Conservation (phyloP, 352 stramenopile genomes). For the Phytophthora multivora region DNA sequence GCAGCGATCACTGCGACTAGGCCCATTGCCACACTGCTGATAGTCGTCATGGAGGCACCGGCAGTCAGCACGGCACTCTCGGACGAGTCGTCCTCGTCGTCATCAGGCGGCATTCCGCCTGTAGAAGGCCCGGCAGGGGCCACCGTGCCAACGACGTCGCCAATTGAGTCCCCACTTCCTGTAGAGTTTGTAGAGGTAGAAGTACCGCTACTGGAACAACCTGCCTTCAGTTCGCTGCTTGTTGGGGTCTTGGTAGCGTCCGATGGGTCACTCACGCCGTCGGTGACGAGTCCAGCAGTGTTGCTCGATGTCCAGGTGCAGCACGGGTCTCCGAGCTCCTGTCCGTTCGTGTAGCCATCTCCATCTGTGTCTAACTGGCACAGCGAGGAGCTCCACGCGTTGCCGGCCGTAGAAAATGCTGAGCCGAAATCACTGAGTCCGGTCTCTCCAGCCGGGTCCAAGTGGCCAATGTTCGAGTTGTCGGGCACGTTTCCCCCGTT, state of each 20-base stretch:
- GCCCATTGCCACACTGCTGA: conserved; percentile 14
- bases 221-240: conserved; percentile 50
- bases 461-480: conserved; percentile 58
- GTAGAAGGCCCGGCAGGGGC: conserved; percentile 16
- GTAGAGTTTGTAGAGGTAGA: conserved; percentile 35
- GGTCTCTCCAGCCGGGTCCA: conserved; percentile 43
- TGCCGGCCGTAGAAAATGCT: conserved; percentile 54
- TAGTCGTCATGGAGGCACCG: neutral
- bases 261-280: conserved; percentile 65
- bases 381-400: conserved; percentile 53
- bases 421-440: conserved; percentile 70
- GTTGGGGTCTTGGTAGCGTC: conserved; percentile 61
- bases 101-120: conserved; percentile 41
- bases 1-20: conserved; percentile 12
- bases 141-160: conserved; percentile 45
- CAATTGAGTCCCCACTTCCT: conserved; percentile 28
- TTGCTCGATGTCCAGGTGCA: conserved; percentile 71
- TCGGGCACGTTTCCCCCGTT: conserved; percentile 61
- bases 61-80: conserved; percentile 52
- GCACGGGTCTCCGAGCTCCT: conserved; percentile 86
- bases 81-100: conserved; percentile 62
- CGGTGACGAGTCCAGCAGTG: conserved; percentile 50
- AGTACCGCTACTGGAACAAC: conserved; percentile 35
- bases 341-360: conserved; percentile 85
- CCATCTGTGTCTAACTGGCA: conserved; percentile 77